Percentiles rank a stretch among this genome's conserved stretches.
These are phyloP conservation scores for Debaryomyces hansenii DNA, from an alignment of 805 yeast species.

Conservation along the genomic window DNA sequence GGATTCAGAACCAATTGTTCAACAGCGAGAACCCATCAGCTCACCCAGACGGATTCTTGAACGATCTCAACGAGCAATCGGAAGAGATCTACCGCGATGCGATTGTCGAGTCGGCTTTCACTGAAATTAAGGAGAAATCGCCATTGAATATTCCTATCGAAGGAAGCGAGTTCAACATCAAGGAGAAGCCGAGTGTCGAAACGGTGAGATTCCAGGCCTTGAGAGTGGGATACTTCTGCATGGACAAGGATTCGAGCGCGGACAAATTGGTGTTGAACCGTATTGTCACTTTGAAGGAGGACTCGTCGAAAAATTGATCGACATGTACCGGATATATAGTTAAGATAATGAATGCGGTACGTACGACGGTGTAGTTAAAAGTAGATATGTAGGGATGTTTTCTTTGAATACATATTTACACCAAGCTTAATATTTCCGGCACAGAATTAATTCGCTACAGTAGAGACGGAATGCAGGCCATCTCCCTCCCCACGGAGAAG, in stretches of 20 bases:
- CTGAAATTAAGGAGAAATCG: constrained; percentile 62
- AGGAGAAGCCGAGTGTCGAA: constrained; percentile 66
- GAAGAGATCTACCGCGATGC: constrained; percentile 68
- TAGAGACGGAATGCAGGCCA: too few relatives aligned
- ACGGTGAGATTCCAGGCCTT: constrained; percentile 97
- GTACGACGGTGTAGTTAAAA: not conserved
- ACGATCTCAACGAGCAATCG: constrained; percentile 78
- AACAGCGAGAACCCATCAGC: constrained; percentile 87
- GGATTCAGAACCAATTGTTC: constrained; percentile 86
- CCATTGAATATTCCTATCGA: constrained; percentile 72
- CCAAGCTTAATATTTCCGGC: too few relatives aligned
- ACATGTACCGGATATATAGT: not conserved
- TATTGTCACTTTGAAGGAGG: constrained; percentile 87
- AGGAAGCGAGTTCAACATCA: constrained; percentile 65
- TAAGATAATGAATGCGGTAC: not conserved
- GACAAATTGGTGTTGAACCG: constrained; percentile 76
- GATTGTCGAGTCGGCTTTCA: constrained; percentile 73
- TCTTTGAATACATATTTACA: not conserved
- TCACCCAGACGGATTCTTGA: constrained; percentile 84
- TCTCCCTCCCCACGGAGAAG: too few relatives aligned
- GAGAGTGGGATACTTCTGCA: constrained; percentile 92
- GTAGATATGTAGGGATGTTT: not conserved
- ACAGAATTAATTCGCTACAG: too few relatives aligned
- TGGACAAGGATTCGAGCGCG: constrained; percentile 73
- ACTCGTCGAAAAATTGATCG: constrained; percentile 13